These are phyloP conservation scores for Phytophthora sojae DNA, from an alignment of 352 stramenopile species.

Conservation along the genomic window DNA sequence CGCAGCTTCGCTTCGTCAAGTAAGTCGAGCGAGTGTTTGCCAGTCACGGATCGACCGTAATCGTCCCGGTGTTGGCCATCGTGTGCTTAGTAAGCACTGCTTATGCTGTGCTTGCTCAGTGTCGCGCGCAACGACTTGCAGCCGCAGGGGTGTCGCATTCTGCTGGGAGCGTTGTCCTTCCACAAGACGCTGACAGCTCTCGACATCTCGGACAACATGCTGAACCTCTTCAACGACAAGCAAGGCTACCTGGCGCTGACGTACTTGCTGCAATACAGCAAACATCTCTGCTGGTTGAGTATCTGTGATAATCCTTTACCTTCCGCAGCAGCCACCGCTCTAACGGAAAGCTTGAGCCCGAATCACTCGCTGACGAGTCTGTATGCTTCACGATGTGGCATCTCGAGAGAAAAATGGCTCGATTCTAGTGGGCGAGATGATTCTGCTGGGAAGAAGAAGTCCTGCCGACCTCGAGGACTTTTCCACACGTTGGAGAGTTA, in stretches of 20 bases:
- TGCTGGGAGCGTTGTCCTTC: constrained; percentile 57
- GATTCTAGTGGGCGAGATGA: neutral
- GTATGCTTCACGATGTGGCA: constrained; percentile 32
- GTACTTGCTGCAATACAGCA: constrained; percentile 59
- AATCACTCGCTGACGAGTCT: constrained; percentile 58
- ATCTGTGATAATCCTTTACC: constrained; percentile 53
- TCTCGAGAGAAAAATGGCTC: constrained; percentile 26
- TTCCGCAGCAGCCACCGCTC: constrained; percentile 1
- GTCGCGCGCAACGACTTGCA: constrained; percentile 59
- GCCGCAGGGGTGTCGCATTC: constrained; percentile 62
- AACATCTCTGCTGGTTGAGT: constrained; percentile 55
- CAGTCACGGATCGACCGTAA: neutral
- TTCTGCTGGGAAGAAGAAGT: neutral
- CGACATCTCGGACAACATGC: constrained; percentile 65
- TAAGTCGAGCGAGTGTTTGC: constrained; percentile 24
- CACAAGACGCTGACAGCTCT: constrained; percentile 63
- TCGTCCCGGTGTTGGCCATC: neutral
- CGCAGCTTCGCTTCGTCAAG: constrained; percentile 57
- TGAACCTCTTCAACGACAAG: constrained; percentile 64
- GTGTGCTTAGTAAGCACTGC: too few species aligned
- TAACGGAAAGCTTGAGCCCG: constrained; percentile 35
- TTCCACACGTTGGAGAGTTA: constrained; percentile 36
- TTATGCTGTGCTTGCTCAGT: constrained; percentile 29
- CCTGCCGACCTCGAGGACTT: constrained; percentile 2
- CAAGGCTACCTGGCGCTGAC: constrained; percentile 60